Conservation (phyloP, 1,284 basidiomycete species). For the Ustilago sp. region DNA sequence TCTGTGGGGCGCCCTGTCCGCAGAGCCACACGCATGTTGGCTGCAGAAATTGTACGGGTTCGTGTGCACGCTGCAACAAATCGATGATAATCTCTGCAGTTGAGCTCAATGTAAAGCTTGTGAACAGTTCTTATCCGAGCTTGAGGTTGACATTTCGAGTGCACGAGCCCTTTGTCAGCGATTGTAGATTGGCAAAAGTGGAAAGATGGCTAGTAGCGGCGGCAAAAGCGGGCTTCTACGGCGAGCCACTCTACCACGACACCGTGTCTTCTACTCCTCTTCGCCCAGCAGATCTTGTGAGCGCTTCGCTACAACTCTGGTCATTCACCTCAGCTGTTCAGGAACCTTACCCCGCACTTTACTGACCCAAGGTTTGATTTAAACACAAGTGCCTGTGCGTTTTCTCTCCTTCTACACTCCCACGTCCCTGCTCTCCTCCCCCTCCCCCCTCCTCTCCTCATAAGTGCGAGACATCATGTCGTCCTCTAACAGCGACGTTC, state of each 20-base stretch:
- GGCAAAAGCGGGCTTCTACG: neutral
- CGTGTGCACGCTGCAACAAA: neutral
- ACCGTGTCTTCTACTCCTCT: neutral
- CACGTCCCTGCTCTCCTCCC: neutral
- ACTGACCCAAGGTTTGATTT: neutral
- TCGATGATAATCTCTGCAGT: neutral
- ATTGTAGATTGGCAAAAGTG: neutral
- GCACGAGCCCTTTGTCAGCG: neutral
- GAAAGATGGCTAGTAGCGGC: neutral
- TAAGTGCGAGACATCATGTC: constrained; percentile 18
- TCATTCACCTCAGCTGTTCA: neutral
- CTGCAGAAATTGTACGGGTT: neutral
- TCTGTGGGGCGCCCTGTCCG: neutral
- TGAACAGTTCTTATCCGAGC: neutral
- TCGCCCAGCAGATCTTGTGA: neutral
- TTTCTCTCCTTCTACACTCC: neutral
- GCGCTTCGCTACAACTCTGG: neutral
- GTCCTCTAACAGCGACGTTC: constrained; percentile 24
- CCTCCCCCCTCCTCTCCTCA: neutral
- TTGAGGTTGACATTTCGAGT: neutral
- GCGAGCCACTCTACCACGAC: neutral
- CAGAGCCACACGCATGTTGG: neutral
- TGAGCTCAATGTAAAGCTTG: neutral
- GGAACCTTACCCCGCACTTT: neutral
- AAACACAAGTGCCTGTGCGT: neutral